Evolutionary conservation across 345 rosid genomes (phyloP), one percentile per base, ranked within the genome.

Genomic region (Syzygium jambos): DNA sequence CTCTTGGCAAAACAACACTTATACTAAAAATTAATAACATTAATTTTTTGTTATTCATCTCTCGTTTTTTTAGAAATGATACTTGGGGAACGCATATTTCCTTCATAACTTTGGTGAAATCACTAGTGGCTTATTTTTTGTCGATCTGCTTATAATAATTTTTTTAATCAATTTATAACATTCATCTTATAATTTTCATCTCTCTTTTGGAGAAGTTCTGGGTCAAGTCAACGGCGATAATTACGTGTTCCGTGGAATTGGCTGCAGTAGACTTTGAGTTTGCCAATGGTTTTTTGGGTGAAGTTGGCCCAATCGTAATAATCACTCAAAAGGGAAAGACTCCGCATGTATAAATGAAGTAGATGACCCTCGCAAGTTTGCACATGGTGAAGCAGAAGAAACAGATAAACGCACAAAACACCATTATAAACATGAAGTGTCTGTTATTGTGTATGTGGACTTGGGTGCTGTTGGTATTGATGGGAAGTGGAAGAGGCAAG

Each of bases 81-180:
- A 13, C 17, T 14, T n/a, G 46, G 34, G 73, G 4, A 12, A 61
- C 17, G 17, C 6, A 5, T 61, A 2, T 61, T 61, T 61, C 2
- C 2, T 61, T 0, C 12, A 6, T 6, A n/a, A n/a, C 68, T 61
- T 61, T 0, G 11, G 2, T 9, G 12, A 9, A 43, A 56, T 56
- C 0, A 0, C 13, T 56, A 0, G n/a, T 1, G 27, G 0, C 10
- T 56, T 3, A 22, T 27, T 25, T 5, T 59, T 2, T 25, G 2
- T 27, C 30, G 1, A 59, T 59, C 3, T 29, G 2, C 41, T 29
- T n/a, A 15, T 63, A 63, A 29, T 63, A 1, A 1, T 6, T 61
- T 61, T 63, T 29, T n/a, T 11, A 0, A 3, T 61, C 4, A n/a
- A n/a, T 61, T 61, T n/a, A n/a, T 0, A 61, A 61, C 3, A 5